phyloP scores from a whole-genome alignment of 805 yeast genomes.

The Candida boleticola region DNA sequence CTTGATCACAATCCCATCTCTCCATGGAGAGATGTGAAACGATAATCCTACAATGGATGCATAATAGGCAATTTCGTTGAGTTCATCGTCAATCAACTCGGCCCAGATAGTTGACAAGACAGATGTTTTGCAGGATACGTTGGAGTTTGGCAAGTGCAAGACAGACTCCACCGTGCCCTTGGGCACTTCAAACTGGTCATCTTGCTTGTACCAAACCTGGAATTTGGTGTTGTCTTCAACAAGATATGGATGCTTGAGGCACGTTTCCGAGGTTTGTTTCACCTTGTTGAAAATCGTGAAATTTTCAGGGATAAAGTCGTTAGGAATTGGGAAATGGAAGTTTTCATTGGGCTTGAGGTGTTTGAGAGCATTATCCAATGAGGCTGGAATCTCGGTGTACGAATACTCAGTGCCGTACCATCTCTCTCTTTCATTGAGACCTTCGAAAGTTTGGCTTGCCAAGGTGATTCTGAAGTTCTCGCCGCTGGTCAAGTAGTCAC shows the following conservation, averaged over 20 bases:
- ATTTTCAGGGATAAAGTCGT: conserved; percentile 78
- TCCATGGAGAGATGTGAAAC: conserved; percentile 53
- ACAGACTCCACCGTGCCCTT: conserved; percentile 69
- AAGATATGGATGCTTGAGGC: conserved; percentile 54
- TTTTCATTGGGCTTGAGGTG: conserved; percentile 26
- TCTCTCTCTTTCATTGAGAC: conserved; percentile 43
- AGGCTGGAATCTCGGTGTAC: conserved; percentile 24
- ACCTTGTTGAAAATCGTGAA: conserved; percentile 55
- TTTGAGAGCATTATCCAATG: conserved; percentile 38
- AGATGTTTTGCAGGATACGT: conserved; percentile 55
- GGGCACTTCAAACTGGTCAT: conserved; percentile 86
- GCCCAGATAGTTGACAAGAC: conserved; percentile 61
- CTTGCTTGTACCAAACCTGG: conserved; percentile 85
- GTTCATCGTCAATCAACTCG: conserved; percentile 70
- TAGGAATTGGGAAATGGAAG: conserved; percentile 66
- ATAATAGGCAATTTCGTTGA: conserved; percentile 75
- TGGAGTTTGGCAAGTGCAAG: conserved; percentile 64
- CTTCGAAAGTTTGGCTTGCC: conserved; percentile 49
- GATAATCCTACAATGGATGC: conserved; percentile 80
- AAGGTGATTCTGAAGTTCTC: conserved; percentile 61
- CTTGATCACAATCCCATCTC: conserved; percentile 69
- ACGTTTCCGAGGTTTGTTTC: conserved; percentile 22
- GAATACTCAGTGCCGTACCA: conserved; percentile 92
- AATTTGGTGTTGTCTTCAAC: conserved; percentile 49
- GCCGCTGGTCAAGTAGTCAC: conserved; percentile 44